phyloP scores from a whole-genome alignment of 768 basidiomycete genomes.

The Trametes cinnabarina region DNA sequence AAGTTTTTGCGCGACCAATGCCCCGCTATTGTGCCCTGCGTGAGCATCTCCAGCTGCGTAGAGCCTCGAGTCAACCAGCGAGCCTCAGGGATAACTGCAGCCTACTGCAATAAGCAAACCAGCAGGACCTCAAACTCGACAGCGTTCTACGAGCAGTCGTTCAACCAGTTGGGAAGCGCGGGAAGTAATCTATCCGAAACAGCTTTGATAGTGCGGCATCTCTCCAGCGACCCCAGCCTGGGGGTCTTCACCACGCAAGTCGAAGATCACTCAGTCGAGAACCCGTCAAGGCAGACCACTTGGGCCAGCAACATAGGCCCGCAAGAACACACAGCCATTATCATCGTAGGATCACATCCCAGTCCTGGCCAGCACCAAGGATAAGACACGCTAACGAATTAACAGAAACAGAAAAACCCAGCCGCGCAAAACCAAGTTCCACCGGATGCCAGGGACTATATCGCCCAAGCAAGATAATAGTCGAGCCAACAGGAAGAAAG shows the following conservation, averaged over 20 bases:
- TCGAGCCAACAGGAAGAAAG: not conserved
- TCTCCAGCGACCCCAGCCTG: too few relatives aligned
- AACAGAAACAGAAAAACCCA: not conserved
- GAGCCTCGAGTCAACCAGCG: too few relatives aligned
- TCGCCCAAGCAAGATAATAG: not conserved
- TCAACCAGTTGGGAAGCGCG: too few relatives aligned
- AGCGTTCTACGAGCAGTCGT: too few relatives aligned
- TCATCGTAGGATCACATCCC: not conserved
- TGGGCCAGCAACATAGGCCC: constrained; percentile 1
- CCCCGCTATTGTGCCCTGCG: not conserved
- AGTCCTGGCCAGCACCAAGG: not conserved
- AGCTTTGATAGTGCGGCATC: too few relatives aligned
- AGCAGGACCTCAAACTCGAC: too few relatives aligned
- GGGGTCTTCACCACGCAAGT: too few relatives aligned
- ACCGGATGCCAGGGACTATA: not conserved
- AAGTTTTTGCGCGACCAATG: not conserved
- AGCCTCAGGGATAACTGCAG: too few relatives aligned
- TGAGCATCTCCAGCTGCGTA: too few relatives aligned
- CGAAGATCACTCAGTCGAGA: not conserved
- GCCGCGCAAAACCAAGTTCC: not conserved
- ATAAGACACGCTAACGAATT: not conserved
- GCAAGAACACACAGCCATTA: not conserved
- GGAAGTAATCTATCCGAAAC: too few relatives aligned
- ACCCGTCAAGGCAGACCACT: too few relatives aligned
- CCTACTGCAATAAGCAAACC: too few relatives aligned